These are phyloP conservation scores for Trichophyton simii DNA, from an alignment of 2,329 filamentous ascomycete species.

Conservation along the genomic window DNA sequence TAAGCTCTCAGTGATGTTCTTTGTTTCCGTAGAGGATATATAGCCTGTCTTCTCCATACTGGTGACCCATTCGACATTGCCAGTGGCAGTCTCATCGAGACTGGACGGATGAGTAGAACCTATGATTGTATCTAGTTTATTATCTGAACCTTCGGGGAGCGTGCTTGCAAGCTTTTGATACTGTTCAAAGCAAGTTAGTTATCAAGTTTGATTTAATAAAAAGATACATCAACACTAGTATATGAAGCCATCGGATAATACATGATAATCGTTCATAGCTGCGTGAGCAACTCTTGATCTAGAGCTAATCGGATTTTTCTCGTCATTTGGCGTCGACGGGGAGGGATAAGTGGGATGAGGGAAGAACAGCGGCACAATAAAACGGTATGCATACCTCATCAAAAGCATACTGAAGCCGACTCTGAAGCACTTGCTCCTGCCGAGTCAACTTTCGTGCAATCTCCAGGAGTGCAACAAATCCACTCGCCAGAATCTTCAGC, in stretches of 20 bases:
- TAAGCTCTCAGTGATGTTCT: conserved; percentile 28
- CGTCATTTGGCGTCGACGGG: conserved; percentile 32
- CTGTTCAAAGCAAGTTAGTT: conserved; percentile 22
- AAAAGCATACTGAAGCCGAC: conserved; percentile 27
- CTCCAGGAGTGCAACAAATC: conserved; percentile 32
- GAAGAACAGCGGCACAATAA: conserved; percentile 3
- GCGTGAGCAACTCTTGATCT: conserved; percentile 58
- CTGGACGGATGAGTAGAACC: background rate
- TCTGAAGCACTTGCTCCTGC: conserved; percentile 29
- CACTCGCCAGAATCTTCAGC: conserved; percentile 26
- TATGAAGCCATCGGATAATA: conserved; percentile 39
- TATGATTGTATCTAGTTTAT: conserved; percentile 5
- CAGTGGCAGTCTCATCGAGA: background rate
- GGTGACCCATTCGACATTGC: conserved; percentile 11
- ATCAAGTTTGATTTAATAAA: conserved; percentile 4
- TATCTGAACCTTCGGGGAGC: conserved; percentile 18
- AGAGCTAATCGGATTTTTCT: conserved; percentile 57
- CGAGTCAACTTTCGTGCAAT: conserved; percentile 28
- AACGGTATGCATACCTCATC: conserved; percentile 26
- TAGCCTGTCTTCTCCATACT: conserved; percentile 12
- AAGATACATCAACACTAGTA: conserved; percentile 11
- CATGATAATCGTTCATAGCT: conserved; percentile 52
- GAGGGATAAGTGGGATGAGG: conserved; percentile 4
- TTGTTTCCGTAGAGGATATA: conserved; percentile 14
- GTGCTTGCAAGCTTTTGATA: conserved; percentile 25